These are phyloP conservation scores for Ustilago nuda DNA, from an alignment of 1,284 basidiomycete genomes.

Conservation along the genomic window DNA sequence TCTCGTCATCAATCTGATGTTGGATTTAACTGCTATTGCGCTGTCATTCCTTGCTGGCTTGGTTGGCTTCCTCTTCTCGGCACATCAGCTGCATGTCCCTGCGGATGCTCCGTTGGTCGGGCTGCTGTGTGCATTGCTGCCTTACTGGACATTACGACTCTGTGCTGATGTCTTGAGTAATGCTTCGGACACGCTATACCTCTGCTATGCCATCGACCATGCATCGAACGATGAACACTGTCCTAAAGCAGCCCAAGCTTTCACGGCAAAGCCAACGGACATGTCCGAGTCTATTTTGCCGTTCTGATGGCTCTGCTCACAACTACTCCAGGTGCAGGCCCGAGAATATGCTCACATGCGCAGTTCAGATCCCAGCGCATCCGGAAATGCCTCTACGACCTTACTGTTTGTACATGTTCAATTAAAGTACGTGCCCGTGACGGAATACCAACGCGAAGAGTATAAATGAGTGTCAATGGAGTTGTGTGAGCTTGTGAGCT, in stretches of 20 bases:
- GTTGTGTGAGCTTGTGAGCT: neutral
- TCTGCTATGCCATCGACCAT: conserved; percentile 89
- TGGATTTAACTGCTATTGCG: conserved; percentile 79
- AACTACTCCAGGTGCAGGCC: too few relatives aligned
- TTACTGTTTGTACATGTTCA: conserved; percentile 4
- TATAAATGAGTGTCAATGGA: neutral
- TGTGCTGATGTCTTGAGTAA: conserved; percentile 84
- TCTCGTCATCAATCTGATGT: conserved; percentile 77
- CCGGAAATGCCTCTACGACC: neutral
- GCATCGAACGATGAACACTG: conserved; percentile 71
- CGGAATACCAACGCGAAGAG: neutral
- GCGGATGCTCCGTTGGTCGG: conserved; percentile 81
- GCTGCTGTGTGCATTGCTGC: conserved; percentile 81
- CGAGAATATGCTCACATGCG: neutral
- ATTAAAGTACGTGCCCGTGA: conserved; percentile 4
- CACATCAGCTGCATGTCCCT: conserved; percentile 82
- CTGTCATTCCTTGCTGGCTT: conserved; percentile 82
- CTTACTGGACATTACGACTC: conserved; percentile 83
- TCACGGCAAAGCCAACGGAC: conserved; percentile 36
- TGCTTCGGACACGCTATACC: conserved; percentile 82
- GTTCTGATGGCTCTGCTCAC: conserved; percentile 14
- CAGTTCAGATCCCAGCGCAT: neutral
- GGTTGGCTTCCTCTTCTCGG: conserved; percentile 85
- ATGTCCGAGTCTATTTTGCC: conserved; percentile 40
- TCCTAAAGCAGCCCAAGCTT: conserved; percentile 42